These are phyloP conservation scores for Fraxinus nigra DNA, from an alignment of 305 asterid genomes.

Conservation along the genomic window DNA sequence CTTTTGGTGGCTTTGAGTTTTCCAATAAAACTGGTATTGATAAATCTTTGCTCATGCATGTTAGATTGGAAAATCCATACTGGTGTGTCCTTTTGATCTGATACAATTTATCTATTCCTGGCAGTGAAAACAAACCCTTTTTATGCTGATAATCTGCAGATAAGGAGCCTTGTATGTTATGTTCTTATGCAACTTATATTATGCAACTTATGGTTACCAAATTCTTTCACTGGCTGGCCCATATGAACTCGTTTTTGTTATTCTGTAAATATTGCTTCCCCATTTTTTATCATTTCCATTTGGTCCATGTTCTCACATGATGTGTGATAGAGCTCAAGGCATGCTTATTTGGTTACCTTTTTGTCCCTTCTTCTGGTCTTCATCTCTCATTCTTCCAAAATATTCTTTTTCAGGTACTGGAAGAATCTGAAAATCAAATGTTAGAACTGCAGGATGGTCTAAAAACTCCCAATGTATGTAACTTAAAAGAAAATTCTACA, in stretches of 20 bases:
- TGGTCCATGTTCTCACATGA: not conserved
- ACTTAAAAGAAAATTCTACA: not conserved
- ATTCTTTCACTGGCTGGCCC: not conserved
- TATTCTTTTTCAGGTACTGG: slow-evolving; percentile 45
- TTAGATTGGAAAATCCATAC: not conserved
- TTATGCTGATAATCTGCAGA: slow-evolving; percentile 64
- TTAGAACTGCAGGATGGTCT: slow-evolving; percentile 54
- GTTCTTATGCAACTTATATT: slow-evolving; percentile 34
- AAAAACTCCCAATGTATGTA: slow-evolving; percentile 78
- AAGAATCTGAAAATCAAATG: slow-evolving; percentile 53
- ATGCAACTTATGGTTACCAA: not conserved
- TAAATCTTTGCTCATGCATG: slow-evolving; percentile 13
- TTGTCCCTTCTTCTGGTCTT: slow-evolving; percentile 4
- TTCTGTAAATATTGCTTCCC: not conserved
- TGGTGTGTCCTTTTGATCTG: slow-evolving; percentile 18
- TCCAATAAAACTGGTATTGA: slow-evolving; percentile 65
- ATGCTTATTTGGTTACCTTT: not conserved
- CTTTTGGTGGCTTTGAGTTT: slow-evolving; percentile 69
- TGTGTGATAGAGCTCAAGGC: slow-evolving; percentile 6
- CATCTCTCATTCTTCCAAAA: not conserved
- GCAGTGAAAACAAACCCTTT: slow-evolving; percentile 68
- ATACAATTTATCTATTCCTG: slow-evolving; percentile 31
- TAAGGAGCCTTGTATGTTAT: slow-evolving; percentile 69
- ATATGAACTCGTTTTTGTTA: not conserved
- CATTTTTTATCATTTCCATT: not conserved